Base-by-base conservation (phyloP, 2,329 filamentous ascomycete species). In the Ophiocordyceps camponoti-saundersi region DNA sequence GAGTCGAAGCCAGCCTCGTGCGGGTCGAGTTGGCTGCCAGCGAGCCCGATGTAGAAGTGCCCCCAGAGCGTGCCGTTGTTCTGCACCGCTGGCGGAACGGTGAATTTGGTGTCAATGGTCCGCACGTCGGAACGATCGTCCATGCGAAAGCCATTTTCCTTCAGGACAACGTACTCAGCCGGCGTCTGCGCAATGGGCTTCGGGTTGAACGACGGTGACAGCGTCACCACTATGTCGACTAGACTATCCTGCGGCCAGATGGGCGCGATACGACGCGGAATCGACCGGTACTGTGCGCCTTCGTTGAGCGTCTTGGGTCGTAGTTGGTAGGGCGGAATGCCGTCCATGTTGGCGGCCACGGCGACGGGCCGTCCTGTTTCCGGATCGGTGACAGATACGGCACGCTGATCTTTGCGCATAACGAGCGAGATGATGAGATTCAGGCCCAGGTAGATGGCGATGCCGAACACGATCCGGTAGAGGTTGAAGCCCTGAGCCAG, bases 61-160 rank as follows among this genome's bases (percentile, higher is more conserved):
- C 85, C 90, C 80, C 86, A 95, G 11, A 98, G 74, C 1, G 90
- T 95, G 32, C 86, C 88, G 61, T 96, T 96, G 54, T 88, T 75
- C 69, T 95, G 89, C 0, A 94, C 88, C 41, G 77, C 72, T 51
- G 72, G 70, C 3, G 92, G 90, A 4, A 96, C 79, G 3, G 72
- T 66, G 59, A 98, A 87, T 36, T 72, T 80, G 7, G 84, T 85
- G 54, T 90, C 80, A 48, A 89, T 73, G 47, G 82, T 73, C 48
- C 92, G 78, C 58, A 75, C 81, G 57, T 96, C 88, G 48, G 79
- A 82, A 59, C 73, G 87, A 63, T 93, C 82, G 50, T 84, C 84
- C 48, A 90, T 70, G 45, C 75, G 77, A 63, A 95, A 96, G 51
- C 74, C 72, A 62, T 80, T 84, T 69, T 96, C 89, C 48, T 85